Base-by-base conservation (phyloP, 2,329 filamentous ascomycete species). In the Aspergillus intermedius region DNA sequence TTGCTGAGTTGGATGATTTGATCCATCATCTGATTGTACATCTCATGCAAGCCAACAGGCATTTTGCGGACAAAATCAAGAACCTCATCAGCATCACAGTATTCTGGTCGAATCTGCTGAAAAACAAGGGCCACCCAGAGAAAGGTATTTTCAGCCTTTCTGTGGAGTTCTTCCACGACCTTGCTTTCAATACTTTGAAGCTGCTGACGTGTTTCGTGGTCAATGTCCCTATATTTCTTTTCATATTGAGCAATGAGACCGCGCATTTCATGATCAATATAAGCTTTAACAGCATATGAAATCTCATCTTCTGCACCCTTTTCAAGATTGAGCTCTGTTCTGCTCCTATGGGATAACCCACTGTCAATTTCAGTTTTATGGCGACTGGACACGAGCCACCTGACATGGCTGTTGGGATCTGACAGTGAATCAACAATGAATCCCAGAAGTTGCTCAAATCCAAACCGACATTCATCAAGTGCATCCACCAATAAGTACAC, bases 311-410 rank as follows among this genome's bases (percentile, higher is more conserved):
- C 19, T 21, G 19, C 4, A 4, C 19, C 19, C 19, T 21, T 21
- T 21, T 21, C 19, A 21, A 21, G 19, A 21, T 21, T 21, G 19
- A 21, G 19, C 19, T 21, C 19, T 21, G 19, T 21, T 21, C 19
- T 21, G 19, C 19, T 21, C 19, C 2, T 21, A 21, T 21, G 19
- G 19, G 19, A 21, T 21, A 21, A 21, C 19, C 19, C 19, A 21
- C 19, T 21, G 19, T 21, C 19, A 21, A 21, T 21, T 21, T 21
- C 19, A 21, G 19, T 21, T 21, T 21, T 21, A 21, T 21, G 19
- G 19, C 42, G 45, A 42, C 45, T 50, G 12, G 49, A 50, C 4
- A 50, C 35, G 37, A 50, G 17, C 49, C 45, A 50, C n/a, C 34
- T 50, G 25, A 50, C n/a, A n/a, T n/a, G n/a, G n/a, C n/a, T n/a